Base-by-base conservation (phyloP, 208 protist species). In the Crithidia expoeki region DNA sequence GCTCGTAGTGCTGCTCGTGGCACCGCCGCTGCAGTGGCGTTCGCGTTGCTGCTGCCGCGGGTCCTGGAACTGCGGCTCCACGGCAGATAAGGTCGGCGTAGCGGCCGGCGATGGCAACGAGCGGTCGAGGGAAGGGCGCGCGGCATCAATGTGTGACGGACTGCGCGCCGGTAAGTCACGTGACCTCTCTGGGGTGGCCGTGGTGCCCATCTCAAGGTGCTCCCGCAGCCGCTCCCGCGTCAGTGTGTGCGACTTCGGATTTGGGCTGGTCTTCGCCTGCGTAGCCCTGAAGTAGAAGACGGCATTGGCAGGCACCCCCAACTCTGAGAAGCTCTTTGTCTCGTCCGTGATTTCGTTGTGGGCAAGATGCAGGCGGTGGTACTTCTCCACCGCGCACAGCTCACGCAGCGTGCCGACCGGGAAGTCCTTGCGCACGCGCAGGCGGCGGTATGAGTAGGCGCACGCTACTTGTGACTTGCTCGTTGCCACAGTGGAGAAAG, bases 401-500 rank as follows among this genome's bases (percentile, higher is more conserved):
- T 86, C 86, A n/a, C 86, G 82, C 59, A 92, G 62, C 23, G 81
- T 83, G 49, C 83, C 86, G 17, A 89, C 72, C 16, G 86, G 82
- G 62, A 81, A 88, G 47, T 75, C 65, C 28, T 59, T 73, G 32
- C 49, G 36, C 30, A 92, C 74, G 21, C 86, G 86, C 67, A 92
- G 69, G 17, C 68, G 65, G 21, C 86, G 86, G 58, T 77, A 77
- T 28, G 64, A 2, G 64, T 68, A 77, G 2, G 38, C 58, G 12
- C 27, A 44, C n/a, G 64, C 33, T 23, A 28, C 23, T 34, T 40
- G 38, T 53, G 74, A 61, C 49, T 64, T 74, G 55, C 10, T 60
- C 62, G 52, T 67, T 4, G 34, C 68, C 11, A 69, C 53, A 9
- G 53, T 74, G 16, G 62, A 71, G 46, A 49, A 55, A n/a, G 63